These are phyloP conservation scores for Candida awuae DNA, from an alignment of 805 yeast species.

Conservation along the genomic window DNA sequence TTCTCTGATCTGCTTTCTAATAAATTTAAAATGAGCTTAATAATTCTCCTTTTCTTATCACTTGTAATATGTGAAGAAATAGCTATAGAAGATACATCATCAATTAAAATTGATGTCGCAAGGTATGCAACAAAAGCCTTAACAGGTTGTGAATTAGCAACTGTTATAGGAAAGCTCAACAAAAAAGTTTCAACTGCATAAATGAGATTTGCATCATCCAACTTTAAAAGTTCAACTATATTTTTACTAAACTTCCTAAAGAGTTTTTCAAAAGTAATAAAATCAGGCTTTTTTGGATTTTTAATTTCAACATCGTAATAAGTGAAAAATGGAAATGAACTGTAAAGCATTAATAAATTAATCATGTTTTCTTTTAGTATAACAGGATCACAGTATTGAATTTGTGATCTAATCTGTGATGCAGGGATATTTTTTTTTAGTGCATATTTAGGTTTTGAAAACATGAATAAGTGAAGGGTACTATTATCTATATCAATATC, in stretches of 20 bases:
- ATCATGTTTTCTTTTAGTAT: constrained; percentile 17
- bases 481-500: constrained; percentile 3
- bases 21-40: constrained; percentile 34
- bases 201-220: constrained; percentile 29
- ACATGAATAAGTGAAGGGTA: constrained; percentile 6
- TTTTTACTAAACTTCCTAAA: constrained; percentile 24
- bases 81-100: constrained; percentile 28
- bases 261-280: constrained; percentile 15
- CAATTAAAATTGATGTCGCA: constrained; percentile 33
- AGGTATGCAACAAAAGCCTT: constrained; percentile 30
- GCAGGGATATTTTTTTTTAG: not conserved
- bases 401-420: not conserved
- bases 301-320: constrained; percentile 13
- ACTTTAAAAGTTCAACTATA: constrained; percentile 31
- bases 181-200: constrained; percentile 31
- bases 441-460: not conserved
- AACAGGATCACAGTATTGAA: not conserved
- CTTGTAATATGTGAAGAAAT: constrained; percentile 19
- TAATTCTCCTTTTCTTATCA: constrained; percentile 24
- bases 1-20: constrained; percentile 30
- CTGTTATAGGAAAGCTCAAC: constrained; percentile 27
- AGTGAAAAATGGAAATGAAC: constrained; percentile 29
- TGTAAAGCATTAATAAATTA: constrained; percentile 27
- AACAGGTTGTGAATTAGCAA: constrained; percentile 24
- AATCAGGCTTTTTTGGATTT: constrained; percentile 5